Evolutionary conservation across 441 rosid species (phyloP), one percentile per base, ranked within the genome.

Genomic region (Melastoma candidum): DNA sequence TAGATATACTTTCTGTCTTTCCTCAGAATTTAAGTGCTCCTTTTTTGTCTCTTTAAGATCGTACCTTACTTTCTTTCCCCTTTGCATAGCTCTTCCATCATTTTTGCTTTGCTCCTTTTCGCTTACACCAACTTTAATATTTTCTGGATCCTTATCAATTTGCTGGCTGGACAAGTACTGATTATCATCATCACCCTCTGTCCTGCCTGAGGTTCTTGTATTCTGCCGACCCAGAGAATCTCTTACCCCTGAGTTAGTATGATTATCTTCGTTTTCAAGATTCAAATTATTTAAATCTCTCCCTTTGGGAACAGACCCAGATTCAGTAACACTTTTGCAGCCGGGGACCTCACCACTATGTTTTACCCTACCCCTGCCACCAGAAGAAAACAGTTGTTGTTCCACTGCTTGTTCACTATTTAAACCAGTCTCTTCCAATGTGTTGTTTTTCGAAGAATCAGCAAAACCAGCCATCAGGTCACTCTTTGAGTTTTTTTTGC

Each of bases 41-140:
- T 58, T 36, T 36, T 36, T 79, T 57, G 52, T 74, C 60, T 72
- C 88, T 65, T 76, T 79, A 22, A 77, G 71, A 49, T 74, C 83
- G 68, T 78, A 68, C 55, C 46, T 71, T 64, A 75, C 75, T 69
- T 29, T 62, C 67, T 78, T 86, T 54, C 76, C 81, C 70, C 75
- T 84, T 68, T 69, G 77, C 17, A 24, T 47, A 63, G 76, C 77
- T 47, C 53, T 78, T 45, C 69, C 86, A 52, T 77, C 84, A 25
- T 64, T 73, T 63, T 70, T 83, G 70, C 64, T 51, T 44, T 27
- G 74, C 64, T 62, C 60, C 49, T 72, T 73, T 56, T 72, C 74
- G 57, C 64, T 76, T 58, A 58, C 53, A 72, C 74, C 74, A 57
- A 64, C 58, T 60, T 66, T 67, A 59, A 65, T 59, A 54, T 17